Percentiles rank a stretch among this genome's conserved stretches.
These are phyloP conservation scores for Coemansia sp. DNA, from an alignment of 192 early-diverging fungal genomes.

Conservation along the genomic window DNA sequence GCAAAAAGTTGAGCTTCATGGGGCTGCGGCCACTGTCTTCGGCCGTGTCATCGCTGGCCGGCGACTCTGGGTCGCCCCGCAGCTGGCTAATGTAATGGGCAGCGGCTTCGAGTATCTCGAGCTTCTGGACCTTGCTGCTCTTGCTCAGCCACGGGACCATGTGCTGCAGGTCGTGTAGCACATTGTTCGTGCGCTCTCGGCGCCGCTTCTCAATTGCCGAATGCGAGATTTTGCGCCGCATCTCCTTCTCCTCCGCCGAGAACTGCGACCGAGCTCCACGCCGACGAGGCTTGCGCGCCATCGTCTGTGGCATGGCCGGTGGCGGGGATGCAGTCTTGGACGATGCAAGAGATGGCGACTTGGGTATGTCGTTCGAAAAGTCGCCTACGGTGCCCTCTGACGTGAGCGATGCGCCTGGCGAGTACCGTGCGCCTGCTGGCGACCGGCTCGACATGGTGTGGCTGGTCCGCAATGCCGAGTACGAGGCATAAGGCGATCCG, in stretches of 20 bases:
- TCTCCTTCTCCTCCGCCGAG: slow-evolving; percentile 61
- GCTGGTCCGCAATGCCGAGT: neutral
- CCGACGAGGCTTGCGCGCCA: slow-evolving; percentile 26
- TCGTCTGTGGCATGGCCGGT: slow-evolving; percentile 13
- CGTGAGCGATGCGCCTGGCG: slow-evolving; percentile 16
- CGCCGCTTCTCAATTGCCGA: slow-evolving; percentile 85
- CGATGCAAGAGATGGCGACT: slow-evolving; percentile 28
- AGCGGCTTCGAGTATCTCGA: slow-evolving; percentile 49
- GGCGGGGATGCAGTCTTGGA: slow-evolving; percentile 35
- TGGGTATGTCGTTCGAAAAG: slow-evolving; percentile 1
- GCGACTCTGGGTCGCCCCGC: slow-evolving; percentile 13
- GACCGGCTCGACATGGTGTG: slow-evolving; percentile 5
- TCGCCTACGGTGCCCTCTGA: slow-evolving; percentile 10
- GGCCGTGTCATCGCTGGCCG: slow-evolving; percentile 20
- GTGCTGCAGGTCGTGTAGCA: slow-evolving; percentile 73
- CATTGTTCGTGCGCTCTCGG: slow-evolving; percentile 85
- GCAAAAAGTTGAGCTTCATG: slow-evolving; percentile 48
- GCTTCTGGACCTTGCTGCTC: slow-evolving; percentile 50
- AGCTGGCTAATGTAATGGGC: slow-evolving; percentile 45
- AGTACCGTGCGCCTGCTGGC: slow-evolving; percentile 20
- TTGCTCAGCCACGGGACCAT: slow-evolving; percentile 65
- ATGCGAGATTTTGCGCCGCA: slow-evolving; percentile 81
- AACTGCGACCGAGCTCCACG: slow-evolving; percentile 33
- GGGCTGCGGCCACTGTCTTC: neutral
- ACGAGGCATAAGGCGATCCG: neutral